Evolutionary conservation across 2,329 filamentous ascomycete species (phyloP).

Genomic region (Alternaria gaisen): DNA sequence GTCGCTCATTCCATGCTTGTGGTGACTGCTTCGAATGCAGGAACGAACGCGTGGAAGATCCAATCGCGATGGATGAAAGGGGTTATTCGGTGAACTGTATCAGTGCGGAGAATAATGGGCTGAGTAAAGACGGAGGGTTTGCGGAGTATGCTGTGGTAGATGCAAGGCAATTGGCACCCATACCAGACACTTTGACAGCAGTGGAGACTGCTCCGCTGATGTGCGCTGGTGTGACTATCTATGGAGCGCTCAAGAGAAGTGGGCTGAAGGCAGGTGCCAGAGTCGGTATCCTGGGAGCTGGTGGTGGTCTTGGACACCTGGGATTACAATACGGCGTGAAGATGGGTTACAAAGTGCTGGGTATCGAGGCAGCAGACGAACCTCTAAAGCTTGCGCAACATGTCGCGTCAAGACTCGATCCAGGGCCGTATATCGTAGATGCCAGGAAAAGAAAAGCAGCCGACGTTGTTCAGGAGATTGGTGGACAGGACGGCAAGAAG

Average conservation of each 20-base stretch:
- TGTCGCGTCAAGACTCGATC: conserved; percentile 29
- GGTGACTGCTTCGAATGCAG: conserved; percentile 55
- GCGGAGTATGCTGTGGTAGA: conserved; percentile 56
- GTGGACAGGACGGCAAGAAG: conserved; percentile 47
- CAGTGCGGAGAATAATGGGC: conserved; percentile 41
- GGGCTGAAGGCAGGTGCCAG: conserved; percentile 41
- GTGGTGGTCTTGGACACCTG: conserved; percentile 46
- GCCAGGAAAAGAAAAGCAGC: conserved; percentile 45
- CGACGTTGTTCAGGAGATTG: conserved; percentile 45
- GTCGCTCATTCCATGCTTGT: conserved; percentile 54
- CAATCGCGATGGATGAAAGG: conserved; percentile 44
- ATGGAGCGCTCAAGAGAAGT: conserved; percentile 52
- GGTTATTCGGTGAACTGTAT: conserved; percentile 56
- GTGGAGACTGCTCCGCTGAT: conserved; percentile 55
- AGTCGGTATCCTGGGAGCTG: conserved; percentile 54
- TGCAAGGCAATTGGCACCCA: conserved; percentile 48
- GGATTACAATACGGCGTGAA: conserved; percentile 42
- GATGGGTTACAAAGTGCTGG: conserved; percentile 50
- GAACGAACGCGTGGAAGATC: conserved; percentile 31
- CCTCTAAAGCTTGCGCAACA: conserved; percentile 48
- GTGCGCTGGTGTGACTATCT: conserved; percentile 57
- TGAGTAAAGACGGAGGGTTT: conserved; percentile 53
- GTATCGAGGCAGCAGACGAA: conserved; percentile 52
- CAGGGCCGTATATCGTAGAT: conserved; percentile 52
- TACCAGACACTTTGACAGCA: conserved; percentile 47